Percentiles rank a stretch among this genome's conserved stretches.
phyloP scores from a whole-genome alignment of 2,329 filamentous ascomycete genomes.

The Dactylellina leptospora region DNA sequence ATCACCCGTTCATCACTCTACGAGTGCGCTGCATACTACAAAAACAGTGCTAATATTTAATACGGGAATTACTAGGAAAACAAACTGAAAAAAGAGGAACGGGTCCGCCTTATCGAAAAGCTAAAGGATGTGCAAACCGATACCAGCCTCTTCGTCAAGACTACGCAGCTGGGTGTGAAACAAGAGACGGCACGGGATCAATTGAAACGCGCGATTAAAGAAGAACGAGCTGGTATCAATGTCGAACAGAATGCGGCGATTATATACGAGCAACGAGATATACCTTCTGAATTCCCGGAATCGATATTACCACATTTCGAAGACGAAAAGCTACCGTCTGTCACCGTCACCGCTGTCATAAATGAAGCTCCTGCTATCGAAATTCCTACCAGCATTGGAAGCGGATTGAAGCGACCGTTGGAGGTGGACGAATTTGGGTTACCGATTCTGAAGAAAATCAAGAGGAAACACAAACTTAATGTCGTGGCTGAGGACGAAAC shows the following conservation, averaged over 20 bases:
- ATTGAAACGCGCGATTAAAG: conserved; percentile 70
- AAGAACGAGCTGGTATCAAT: conserved; percentile 70
- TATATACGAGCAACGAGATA: conserved; percentile 64
- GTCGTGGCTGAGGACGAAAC: conserved; percentile 59
- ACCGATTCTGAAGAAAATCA: conserved; percentile 83
- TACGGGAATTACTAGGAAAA: conserved; percentile 70
- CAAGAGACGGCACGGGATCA: conserved; percentile 76
- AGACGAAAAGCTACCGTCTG: conserved; percentile 30
- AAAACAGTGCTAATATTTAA: no score
- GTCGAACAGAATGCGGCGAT: conserved; percentile 64
- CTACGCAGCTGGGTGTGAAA: conserved; percentile 76
- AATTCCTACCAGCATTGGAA: conserved; percentile 66
- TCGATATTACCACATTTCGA: conserved; percentile 10
- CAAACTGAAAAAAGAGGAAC: conserved; percentile 95
- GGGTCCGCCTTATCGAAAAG: conserved; percentile 81
- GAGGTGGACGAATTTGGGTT: conserved; percentile 80
- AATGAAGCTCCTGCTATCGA: not conserved
- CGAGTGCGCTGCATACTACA: no score
- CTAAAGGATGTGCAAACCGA: conserved; percentile 81
- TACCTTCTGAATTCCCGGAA: conserved; percentile 48
- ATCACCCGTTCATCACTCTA: no score
- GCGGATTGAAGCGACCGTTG: conserved; percentile 85
- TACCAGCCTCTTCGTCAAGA: conserved; percentile 80
- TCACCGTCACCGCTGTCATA: conserved; percentile 24
- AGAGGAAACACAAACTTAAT: conserved; percentile 70